These are phyloP conservation scores for Talaromyces wortmannii DNA, from an alignment of 495 filamentous ascomycete genomes.

Conservation along the genomic window DNA sequence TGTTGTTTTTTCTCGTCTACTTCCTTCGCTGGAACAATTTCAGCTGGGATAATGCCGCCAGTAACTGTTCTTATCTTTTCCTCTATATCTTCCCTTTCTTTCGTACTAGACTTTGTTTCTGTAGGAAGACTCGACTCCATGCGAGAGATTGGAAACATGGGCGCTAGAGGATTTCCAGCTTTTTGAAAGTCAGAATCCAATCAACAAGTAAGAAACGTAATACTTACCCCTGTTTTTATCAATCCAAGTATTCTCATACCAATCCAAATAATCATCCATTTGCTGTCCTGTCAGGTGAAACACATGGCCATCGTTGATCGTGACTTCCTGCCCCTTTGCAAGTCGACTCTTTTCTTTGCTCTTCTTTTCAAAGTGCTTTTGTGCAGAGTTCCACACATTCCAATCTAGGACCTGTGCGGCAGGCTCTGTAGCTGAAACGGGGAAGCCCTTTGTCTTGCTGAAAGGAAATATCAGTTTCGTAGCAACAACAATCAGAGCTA, in stretches of 20 bases:
- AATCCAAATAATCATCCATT: slow-evolving; percentile 80
- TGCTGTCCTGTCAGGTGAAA: slow-evolving; percentile 60
- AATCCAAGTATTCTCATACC: slow-evolving; percentile 75
- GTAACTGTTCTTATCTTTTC: slow-evolving; percentile 31
- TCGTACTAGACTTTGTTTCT: slow-evolving; percentile 2
- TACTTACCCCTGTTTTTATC: slow-evolving; percentile 23
- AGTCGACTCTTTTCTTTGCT: slow-evolving; percentile 16
- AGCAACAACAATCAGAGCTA: slow-evolving; percentile 66
- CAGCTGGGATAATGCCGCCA: slow-evolving; percentile 20
- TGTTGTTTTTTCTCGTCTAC: slow-evolving; percentile 8
- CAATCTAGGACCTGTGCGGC: slow-evolving; percentile 61
- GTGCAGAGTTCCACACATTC: slow-evolving; percentile 57
- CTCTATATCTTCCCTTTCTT: slow-evolving; percentile 20
- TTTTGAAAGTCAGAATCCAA: slow-evolving; percentile 1
- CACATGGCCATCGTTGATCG: slow-evolving; percentile 59
- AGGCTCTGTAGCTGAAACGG: slow-evolving; percentile 50
- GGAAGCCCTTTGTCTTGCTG: slow-evolving; percentile 52
- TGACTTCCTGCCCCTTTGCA: slow-evolving; percentile 33
- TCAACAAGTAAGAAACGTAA: neutral
- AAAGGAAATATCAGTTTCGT: slow-evolving; percentile 76
- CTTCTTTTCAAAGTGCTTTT: slow-evolving; percentile 30
- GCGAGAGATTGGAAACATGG: slow-evolving; percentile 43
- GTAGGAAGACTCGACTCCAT: slow-evolving; percentile 8
- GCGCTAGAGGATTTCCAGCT: slow-evolving; percentile 32
- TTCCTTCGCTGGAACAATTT: slow-evolving; percentile 19